These are phyloP conservation scores for Gynandropsis gynandra DNA, from an alignment of 345 rosid genomes.

Conservation along the genomic window DNA sequence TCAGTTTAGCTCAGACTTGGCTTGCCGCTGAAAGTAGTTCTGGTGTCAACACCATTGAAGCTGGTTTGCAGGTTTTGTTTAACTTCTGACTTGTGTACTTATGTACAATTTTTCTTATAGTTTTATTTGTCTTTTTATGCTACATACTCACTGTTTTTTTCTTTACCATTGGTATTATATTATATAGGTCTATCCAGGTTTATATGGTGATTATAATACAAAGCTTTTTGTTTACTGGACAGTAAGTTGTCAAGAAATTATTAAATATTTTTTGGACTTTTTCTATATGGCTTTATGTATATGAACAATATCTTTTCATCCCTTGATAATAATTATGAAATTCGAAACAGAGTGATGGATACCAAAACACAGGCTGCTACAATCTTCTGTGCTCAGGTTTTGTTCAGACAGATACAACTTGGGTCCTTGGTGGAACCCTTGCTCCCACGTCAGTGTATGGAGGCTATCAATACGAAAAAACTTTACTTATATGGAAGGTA, in stretches of 20 bases:
- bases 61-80: constrained; percentile 42
- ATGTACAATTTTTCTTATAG: too few relatives aligned
- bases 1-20: constrained; percentile 52
- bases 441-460: constrained; percentile 37
- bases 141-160: background rate
- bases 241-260: constrained; percentile 24
- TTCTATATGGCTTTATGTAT: too few relatives aligned
- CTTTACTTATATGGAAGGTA: constrained; percentile 52
- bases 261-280: too few relatives aligned
- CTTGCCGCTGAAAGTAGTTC: constrained; percentile 35
- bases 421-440: constrained; percentile 52
- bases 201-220: constrained; percentile 48
- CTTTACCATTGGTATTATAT: background rate
- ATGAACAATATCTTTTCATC: background rate
- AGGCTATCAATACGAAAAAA: constrained; percentile 41
- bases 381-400: constrained; percentile 51
- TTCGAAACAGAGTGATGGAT: constrained; percentile 37
- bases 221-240: constrained; percentile 58
- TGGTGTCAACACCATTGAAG: constrained; percentile 51
- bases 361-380: constrained; percentile 54
- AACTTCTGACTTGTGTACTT: background rate
- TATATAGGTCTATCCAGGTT: constrained; percentile 41
- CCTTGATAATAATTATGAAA: too few relatives aligned
- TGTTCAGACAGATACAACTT: constrained; percentile 42
- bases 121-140: background rate